Evolutionary conservation across 2,329 filamentous ascomycete genomes (phyloP).

Genomic region (Corniculantispora saksenae): DNA sequence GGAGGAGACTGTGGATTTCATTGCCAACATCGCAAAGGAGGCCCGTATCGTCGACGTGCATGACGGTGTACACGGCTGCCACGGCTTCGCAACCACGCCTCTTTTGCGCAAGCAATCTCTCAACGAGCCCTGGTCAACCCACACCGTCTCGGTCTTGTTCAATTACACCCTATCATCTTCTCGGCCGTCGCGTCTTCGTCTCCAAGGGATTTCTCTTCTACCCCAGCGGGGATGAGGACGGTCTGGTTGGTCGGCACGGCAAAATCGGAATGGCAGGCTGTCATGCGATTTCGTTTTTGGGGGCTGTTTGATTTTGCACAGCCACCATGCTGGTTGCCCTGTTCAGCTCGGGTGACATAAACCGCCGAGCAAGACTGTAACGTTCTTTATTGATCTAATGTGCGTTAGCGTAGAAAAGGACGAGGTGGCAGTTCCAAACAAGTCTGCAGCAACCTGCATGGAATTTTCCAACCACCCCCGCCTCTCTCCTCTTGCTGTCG

Average conservation of each 20-base stretch:
- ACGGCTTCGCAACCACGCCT: not conserved
- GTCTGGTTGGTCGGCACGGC: slow-evolving; percentile 9
- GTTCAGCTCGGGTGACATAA: not conserved
- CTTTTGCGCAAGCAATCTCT: not conserved
- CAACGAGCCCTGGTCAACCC: not conserved
- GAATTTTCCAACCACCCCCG: no score
- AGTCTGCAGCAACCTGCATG: not conserved
- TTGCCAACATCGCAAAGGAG: no score
- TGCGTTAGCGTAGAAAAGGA: not conserved
- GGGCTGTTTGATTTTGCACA: not conserved
- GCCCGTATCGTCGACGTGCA: not conserved
- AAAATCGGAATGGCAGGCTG: slow-evolving; percentile 10
- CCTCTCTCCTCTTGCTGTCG: not conserved
- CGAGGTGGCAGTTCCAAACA: not conserved
- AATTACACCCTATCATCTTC: not conserved
- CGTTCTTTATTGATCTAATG: not conserved
- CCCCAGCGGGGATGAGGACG: not conserved
- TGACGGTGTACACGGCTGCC: not conserved
- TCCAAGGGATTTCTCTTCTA: not conserved
- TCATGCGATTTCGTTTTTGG: not conserved
- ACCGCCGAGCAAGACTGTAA: not conserved
- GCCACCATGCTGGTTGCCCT: slow-evolving; percentile 9
- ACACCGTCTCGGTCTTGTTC: not conserved
- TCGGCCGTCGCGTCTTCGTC: not conserved
- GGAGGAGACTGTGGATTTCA: not conserved